Evolutionary conservation across 2,329 filamentous ascomycete species (phyloP).

Genomic region (Trichoderma afroharzianum): DNA sequence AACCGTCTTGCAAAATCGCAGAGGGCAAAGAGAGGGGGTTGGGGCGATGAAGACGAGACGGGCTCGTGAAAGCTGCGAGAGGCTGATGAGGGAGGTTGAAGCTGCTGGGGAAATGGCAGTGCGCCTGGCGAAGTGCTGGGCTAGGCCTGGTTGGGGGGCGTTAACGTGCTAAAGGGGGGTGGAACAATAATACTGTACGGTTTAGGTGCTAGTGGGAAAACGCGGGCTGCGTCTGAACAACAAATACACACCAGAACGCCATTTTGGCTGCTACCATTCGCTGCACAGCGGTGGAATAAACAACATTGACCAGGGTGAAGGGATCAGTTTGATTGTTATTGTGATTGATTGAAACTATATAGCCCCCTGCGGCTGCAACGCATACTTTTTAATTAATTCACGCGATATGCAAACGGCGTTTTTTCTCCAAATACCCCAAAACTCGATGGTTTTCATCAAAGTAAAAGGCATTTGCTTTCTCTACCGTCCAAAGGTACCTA

Average conservation of each 20-base stretch:
- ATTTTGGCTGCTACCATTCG: conserved; percentile 10
- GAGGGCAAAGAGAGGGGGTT: conserved; percentile 6
- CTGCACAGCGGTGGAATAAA: not conserved
- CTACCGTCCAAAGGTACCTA: not conserved
- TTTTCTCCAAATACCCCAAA: not conserved
- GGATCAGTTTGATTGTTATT: not conserved
- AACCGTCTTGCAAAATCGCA: not conserved
- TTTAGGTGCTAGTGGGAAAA: not conserved
- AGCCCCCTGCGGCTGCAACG: not conserved
- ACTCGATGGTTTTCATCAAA: not conserved
- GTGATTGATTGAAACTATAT: not conserved
- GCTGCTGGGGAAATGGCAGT: conserved; percentile 16
- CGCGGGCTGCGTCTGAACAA: conserved; percentile 14
- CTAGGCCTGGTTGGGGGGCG: conserved; percentile 19
- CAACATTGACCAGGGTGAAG: not conserved
- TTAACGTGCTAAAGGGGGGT: conserved; percentile 18
- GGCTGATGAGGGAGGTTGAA: conserved; percentile 29
- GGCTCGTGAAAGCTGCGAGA: conserved; percentile 17
- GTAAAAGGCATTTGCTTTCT: not conserved
- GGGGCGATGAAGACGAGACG: conserved; percentile 21
- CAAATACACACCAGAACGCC: conserved; percentile 6
- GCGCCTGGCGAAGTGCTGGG: conserved; percentile 16
- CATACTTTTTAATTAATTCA: not conserved
- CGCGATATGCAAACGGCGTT: not conserved
- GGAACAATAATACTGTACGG: conserved; percentile 15